Percentiles rank a stretch among this genome's conserved stretches.
phyloP scores from a whole-genome alignment of 805 yeast genomes.

The Hanseniaspora singularis region DNA sequence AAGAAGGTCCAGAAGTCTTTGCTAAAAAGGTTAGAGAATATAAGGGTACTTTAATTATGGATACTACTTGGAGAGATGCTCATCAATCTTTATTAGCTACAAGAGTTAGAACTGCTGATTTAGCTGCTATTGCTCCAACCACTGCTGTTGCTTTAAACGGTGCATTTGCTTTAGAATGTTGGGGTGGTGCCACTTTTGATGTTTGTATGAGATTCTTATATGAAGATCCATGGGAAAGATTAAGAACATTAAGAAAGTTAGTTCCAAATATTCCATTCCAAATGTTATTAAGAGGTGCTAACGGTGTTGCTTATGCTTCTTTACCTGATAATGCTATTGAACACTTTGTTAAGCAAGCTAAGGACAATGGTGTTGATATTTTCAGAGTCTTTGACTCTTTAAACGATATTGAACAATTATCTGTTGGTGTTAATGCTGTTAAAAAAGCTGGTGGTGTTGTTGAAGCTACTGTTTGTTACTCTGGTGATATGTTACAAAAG shows the following conservation, averaged over 20 bases:
- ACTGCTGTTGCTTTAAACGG: conserved; percentile 83
- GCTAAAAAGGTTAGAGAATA: conserved; percentile 75
- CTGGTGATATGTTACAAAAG: conserved; percentile 95
- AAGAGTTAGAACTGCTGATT: conserved; percentile 88
- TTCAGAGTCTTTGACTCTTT: conserved; percentile 97
- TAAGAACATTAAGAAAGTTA: conserved; percentile 70
- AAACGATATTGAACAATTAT: conserved; percentile 90
- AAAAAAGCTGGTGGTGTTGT: conserved; percentile 98
- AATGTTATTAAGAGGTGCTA: conserved; percentile 98
- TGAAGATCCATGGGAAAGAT: conserved; percentile 98
- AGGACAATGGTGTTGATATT: conserved; percentile 90
- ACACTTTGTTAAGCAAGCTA: conserved; percentile 90
- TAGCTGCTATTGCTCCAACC: conserved; percentile 81
- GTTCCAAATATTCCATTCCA: conserved; percentile 99
- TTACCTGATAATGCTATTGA: conserved; percentile 98
- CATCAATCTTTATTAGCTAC: conserved; percentile 97
- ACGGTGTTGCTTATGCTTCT: conserved; percentile 96
- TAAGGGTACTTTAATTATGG: conserved; percentile 87
- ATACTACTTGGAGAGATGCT: conserved; percentile 99
- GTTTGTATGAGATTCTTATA: conserved; percentile 96
- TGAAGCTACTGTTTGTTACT: conserved; percentile 96
- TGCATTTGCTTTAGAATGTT: conserved; percentile 93
- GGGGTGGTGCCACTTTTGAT: conserved; percentile 99
- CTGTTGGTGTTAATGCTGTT: conserved; percentile 96
- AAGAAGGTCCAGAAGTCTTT: conserved; percentile 78